Percentiles rank a stretch among this genome's conserved stretches.
These are phyloP conservation scores for Tuber calosporum DNA, from an alignment of 495 filamentous ascomycete genomes.

Conservation along the genomic window DNA sequence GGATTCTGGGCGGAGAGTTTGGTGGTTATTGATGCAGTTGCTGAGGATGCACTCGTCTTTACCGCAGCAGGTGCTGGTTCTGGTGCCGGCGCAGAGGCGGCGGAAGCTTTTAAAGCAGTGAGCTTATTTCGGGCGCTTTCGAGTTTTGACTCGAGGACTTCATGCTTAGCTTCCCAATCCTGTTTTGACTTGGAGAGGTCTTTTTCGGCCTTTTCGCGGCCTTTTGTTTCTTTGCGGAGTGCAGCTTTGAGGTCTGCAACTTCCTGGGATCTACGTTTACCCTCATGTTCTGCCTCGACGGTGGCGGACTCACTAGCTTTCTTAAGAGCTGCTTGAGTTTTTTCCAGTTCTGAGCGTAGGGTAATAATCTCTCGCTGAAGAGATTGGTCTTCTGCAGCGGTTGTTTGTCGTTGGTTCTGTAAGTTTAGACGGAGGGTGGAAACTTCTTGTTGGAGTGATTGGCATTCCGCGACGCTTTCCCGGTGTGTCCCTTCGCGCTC, in stretches of 20 bases:
- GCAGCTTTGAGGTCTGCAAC: constrained; percentile 71
- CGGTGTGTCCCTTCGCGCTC: constrained; percentile 41
- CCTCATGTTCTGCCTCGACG: constrained; percentile 45
- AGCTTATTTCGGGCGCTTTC: constrained; percentile 48
- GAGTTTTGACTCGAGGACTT: constrained; percentile 61
- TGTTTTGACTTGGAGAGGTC: constrained; percentile 48
- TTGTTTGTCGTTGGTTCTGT: not conserved
- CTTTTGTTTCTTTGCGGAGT: constrained; percentile 80
- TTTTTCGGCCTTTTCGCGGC: constrained; percentile 63
- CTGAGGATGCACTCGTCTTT: not conserved
- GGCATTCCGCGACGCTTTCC: constrained; percentile 39
- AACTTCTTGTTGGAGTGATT: constrained; percentile 21
- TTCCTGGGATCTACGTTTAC: constrained; percentile 55
- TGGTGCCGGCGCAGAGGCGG: not conserved
- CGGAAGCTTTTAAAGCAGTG: not conserved
- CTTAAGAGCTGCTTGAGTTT: constrained; percentile 39
- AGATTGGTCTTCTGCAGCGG: constrained; percentile 30
- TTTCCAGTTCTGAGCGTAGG: constrained; percentile 25
- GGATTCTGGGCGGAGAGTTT: constrained; percentile 11
- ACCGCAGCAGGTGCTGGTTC: not conserved
- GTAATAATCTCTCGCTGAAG: constrained; percentile 9
- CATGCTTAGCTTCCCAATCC: constrained; percentile 70
- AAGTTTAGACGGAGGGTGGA: constrained; percentile 11
- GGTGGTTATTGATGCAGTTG: not conserved
- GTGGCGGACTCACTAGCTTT: constrained; percentile 44